Evolutionary conservation across 1,284 basidiomycete genomes (phyloP), one percentile per base, ranked within the genome.

Genomic region (Cryptococcus sp.): DNA sequence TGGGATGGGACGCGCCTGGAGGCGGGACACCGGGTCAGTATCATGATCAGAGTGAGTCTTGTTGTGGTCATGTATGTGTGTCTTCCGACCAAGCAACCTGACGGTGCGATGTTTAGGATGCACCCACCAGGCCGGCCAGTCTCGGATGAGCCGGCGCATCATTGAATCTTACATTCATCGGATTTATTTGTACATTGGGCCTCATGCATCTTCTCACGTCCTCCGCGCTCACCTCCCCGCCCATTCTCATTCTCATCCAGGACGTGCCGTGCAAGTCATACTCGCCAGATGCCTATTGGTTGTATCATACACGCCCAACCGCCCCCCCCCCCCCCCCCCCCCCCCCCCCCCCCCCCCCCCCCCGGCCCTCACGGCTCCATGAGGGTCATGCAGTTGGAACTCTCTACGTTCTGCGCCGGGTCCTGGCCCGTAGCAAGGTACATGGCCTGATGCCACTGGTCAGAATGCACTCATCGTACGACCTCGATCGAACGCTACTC

Each of bases 331-430:
- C n/a, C n/a, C n/a, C n/a, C n/a, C n/a, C n/a, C n/a, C n/a, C n/a
- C n/a, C n/a, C n/a, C n/a, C n/a, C n/a, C n/a, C n/a, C n/a, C n/a
- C n/a, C n/a, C n/a, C n/a, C n/a, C n/a, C n/a, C n/a, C n/a, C n/a
- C n/a, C n/a, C n/a, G n/a, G n/a, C n/a, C n/a, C n/a, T n/a, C n/a
- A n/a, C n/a, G n/a, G n/a, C n/a, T n/a, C n/a, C n/a, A n/a, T n/a
- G n/a, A n/a, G n/a, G n/a, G n/a, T 95, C 81, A 99, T 97, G 78
- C 96, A 99, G 75, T 91, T 95, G 52, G 92, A 95, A 62, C 90
- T 94, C 80, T 97, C 96, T 23, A 99, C 95, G 77, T 98, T 97
- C 81, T 98, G 95, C 16, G 96, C 96, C 2, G 96, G 96, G 72
- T 99, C 96, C 80, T 99, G 96, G 21, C 96, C 96, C 46, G 92